Conservation (phyloP, 148 eudicot genomes). For the Vaccinium darrowii region DNA sequence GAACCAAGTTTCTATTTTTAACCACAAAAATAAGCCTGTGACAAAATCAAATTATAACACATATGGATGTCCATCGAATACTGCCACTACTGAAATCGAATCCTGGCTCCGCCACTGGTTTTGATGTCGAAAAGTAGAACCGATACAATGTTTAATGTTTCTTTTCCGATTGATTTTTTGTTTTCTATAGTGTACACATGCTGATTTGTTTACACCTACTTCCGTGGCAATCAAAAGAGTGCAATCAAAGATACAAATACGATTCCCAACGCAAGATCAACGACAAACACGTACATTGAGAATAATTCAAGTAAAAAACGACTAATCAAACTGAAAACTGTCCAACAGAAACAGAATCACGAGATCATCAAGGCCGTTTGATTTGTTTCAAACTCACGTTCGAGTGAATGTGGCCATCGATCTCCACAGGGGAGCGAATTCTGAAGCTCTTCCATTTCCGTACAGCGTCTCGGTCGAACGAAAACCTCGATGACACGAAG, state of each 20-base stretch:
- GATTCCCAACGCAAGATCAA: not conserved
- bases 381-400: conserved; percentile 40
- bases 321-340: not conserved
- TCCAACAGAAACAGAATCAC: not conserved
- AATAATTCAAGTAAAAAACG: not conserved
- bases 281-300: not conserved
- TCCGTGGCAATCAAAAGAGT: not conserved
- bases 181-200: not conserved
- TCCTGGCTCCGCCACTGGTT: too few relatives aligned
- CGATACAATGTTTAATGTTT: too few relatives aligned
- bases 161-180: not conserved
- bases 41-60: too few relatives aligned
- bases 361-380: not conserved
- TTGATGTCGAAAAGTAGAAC: too few relatives aligned
- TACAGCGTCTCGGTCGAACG: conserved; percentile 21
- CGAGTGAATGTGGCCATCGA: conserved; percentile 83
- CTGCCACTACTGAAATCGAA: too few relatives aligned
- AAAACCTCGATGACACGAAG: conserved; percentile 33
- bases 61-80: too few relatives aligned
- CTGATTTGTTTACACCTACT: not conserved
- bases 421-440: conserved; percentile 41
- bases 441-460: conserved; percentile 26
- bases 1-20: too few relatives aligned
- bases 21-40: too few relatives aligned
- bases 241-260: not conserved